These are phyloP conservation scores for Mycena filopes DNA, from an alignment of 768 basidiomycete genomes.

Conservation along the genomic window DNA sequence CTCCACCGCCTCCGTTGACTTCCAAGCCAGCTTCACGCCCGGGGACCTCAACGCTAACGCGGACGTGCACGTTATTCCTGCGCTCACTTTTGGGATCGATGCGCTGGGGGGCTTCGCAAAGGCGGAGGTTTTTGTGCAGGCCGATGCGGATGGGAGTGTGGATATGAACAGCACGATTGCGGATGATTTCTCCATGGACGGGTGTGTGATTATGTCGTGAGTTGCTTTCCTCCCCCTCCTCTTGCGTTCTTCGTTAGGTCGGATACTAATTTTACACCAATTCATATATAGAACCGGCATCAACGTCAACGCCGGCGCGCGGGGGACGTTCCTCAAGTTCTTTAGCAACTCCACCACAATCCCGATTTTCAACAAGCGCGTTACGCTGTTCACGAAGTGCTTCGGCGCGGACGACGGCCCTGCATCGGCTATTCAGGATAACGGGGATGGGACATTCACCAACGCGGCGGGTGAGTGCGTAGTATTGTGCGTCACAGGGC, in stretches of 20 bases:
- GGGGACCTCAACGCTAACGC: constrained; percentile 13
- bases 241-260: too few relatives aligned
- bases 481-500: too few relatives aligned
- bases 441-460: constrained; percentile 13
- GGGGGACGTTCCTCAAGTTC: constrained; percentile 14
- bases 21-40: constrained; percentile 8
- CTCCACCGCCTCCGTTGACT: constrained; percentile 6
- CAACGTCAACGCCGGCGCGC: constrained; percentile 16
- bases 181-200: constrained; percentile 13
- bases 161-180: constrained; percentile 17
- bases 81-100: constrained; percentile 3
- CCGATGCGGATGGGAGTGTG: constrained; percentile 9
- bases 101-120: constrained; percentile 12
- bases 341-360: constrained; percentile 11
- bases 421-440: constrained; percentile 10
- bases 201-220: constrained; percentile 13
- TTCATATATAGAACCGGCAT: constrained; percentile 9
- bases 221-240: constrained; percentile 1
- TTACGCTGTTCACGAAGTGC: constrained; percentile 11
- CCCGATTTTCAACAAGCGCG: constrained; percentile 17
- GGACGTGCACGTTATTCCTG: constrained; percentile 13
- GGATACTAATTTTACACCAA: not conserved
- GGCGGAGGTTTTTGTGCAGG: constrained; percentile 8
- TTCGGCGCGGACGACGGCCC: constrained; percentile 13
- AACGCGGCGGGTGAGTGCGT: constrained; percentile 11